phyloP scores from a whole-genome alignment of 805 yeast species.

The Maudiozyma turicensis region DNA sequence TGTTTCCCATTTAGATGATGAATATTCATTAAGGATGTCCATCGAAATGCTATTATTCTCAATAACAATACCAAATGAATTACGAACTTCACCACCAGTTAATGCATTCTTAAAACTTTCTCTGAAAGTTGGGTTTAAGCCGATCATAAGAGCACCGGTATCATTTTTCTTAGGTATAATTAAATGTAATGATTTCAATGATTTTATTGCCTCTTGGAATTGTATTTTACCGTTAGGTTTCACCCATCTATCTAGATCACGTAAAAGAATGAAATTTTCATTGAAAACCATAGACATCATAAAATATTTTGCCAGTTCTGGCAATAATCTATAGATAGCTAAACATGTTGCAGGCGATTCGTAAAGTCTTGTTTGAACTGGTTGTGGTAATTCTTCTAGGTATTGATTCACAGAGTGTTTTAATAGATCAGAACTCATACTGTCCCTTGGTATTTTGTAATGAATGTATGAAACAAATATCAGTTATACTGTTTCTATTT shows the following conservation, averaged over 20 bases:
- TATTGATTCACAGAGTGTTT: constrained; percentile 77
- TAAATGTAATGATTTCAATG: constrained; percentile 67
- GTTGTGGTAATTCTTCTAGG: constrained; percentile 79
- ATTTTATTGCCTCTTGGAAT: constrained; percentile 66
- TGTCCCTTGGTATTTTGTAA: background rate
- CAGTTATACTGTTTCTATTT: no score
- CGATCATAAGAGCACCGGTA: constrained; percentile 24
- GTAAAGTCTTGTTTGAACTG: constrained; percentile 74
- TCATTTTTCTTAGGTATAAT: constrained; percentile 33
- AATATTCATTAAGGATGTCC: constrained; percentile 64
- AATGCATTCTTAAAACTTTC: constrained; percentile 70
- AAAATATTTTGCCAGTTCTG: constrained; percentile 81
- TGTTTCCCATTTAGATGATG: constrained; percentile 86
- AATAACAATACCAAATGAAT: constrained; percentile 70
- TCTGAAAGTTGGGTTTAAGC: constrained; percentile 65
- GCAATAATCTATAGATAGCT: constrained; percentile 82
- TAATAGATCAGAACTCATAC: constrained; percentile 33
- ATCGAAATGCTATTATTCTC: constrained; percentile 35
- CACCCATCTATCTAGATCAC: constrained; percentile 69
- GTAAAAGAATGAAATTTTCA: constrained; percentile 58
- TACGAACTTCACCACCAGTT: constrained; percentile 62
- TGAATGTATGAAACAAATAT: no score
- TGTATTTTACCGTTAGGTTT: constrained; percentile 43
- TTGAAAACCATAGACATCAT: constrained; percentile 80
- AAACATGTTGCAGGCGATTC: constrained; percentile 89